Evolutionary conservation across 1,284 basidiomycete genomes (phyloP), one percentile per base, ranked within the genome.

Genomic region (Trichosporon faecale): DNA sequence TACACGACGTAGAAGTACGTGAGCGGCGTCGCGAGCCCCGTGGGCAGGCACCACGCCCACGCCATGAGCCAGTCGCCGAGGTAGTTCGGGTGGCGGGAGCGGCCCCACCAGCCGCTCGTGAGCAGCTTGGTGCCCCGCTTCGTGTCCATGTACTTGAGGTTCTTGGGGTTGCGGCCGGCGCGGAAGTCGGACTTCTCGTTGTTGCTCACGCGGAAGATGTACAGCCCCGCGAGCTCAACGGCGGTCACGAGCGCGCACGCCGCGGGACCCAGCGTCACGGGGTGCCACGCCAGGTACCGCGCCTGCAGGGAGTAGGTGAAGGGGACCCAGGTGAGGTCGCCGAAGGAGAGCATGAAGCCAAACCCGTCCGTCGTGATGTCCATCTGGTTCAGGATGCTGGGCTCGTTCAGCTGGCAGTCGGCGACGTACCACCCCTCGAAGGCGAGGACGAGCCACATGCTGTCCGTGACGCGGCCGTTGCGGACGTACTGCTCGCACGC

Each of bases 361-460:
- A 99, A 98, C 4, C 96, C 96, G 77, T 99, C 97, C 31, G 93
- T 94, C 8, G 91, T 96, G 79, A 99, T 97, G 81, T 99, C 96
- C 94, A 99, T 98, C 21, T 93, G 95, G 9, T 93, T 95, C 73
- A 99, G 88, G 78, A 99, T 89, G 11, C 92, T 91, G 23, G 85
- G 74, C 85, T 87, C 72, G 72, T 37, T 52, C 44, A 74, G 57
- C 67, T 66, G 63, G 68, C 67, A 90, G 82, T 99, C 96, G 21
- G 88, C 85, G 21, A 95, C 90, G 82, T 99, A 99, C 85, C 90
- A 91, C 1, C 87, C 84, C 79, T 99, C 93, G 87, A 97, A 98
- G 14, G 88, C 85, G 46, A 94, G 85, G 16, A 97, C 92, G 40
- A 98, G 88, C 86, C 90, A 89, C 91, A 99, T 94, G 55, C 92